Evolutionary conservation across 768 basidiomycete species (phyloP).

Genomic region (Heimioporus sp.): DNA sequence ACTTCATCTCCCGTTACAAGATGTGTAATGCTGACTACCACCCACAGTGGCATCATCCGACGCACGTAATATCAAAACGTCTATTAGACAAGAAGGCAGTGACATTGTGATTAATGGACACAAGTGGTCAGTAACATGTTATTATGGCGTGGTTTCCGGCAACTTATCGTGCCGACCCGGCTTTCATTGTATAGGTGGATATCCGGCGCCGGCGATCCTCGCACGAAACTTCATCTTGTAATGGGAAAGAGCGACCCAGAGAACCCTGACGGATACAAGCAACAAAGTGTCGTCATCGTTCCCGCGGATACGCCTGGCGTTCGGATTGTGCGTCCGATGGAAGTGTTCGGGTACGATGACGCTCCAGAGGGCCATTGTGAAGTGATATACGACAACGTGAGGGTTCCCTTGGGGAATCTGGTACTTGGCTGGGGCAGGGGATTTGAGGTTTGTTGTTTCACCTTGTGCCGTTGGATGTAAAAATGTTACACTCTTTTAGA

Average conservation of each 20-base stretch:
- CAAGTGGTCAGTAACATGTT: conserved; percentile 68
- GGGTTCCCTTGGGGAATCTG: conserved; percentile 79
- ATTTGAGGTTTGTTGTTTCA: conserved; percentile 63
- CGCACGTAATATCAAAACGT: conserved; percentile 91
- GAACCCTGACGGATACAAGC: conserved; percentile 71
- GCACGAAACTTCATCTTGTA: conserved; percentile 86
- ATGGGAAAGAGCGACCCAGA: conserved; percentile 92
- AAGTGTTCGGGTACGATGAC: conserved; percentile 91
- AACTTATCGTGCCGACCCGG: conserved; percentile 13
- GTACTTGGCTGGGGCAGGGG: conserved; percentile 93
- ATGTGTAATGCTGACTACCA: conserved; percentile 2
- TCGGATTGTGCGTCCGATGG: conserved; percentile 88
- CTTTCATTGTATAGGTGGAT: conserved; percentile 70
- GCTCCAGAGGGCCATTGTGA: conserved; percentile 98
- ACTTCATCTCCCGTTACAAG: conserved; percentile 7
- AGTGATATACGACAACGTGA: conserved; percentile 91
- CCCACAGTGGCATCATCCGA: conserved; percentile 81
- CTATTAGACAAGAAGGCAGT: conserved; percentile 77
- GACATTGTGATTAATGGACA: conserved; percentile 94
- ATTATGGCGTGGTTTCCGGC: not conserved
- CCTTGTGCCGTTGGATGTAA: not conserved
- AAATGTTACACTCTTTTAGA: conserved; percentile 37
- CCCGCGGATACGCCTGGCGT: conserved; percentile 86
- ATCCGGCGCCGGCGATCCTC: conserved; percentile 92
- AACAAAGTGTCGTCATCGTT: conserved; percentile 96